phyloP scores from a whole-genome alignment of 2,329 filamentous ascomycete genomes.

The Blastomyces silverae region DNA sequence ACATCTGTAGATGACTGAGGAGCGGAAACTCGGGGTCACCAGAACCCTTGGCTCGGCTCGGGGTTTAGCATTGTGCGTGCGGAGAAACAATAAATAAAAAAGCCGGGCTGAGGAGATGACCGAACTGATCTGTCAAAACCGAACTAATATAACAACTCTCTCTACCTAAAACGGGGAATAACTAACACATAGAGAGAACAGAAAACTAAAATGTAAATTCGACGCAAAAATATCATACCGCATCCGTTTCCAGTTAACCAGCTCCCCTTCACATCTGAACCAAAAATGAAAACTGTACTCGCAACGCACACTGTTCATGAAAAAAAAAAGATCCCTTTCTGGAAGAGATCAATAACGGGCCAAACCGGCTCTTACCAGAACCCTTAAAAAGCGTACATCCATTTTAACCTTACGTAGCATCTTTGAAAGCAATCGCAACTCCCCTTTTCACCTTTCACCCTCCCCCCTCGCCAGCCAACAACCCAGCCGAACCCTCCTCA shows the following conservation, averaged over 20 bases:
- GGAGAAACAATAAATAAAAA: no score
- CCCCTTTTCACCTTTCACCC: neutral
- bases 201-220: neutral
- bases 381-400: neutral
- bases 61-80: no score
- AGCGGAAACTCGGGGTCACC: no score
- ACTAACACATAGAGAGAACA: neutral
- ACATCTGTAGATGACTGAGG: no score
- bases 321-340: neutral
- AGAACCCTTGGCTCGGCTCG: no score
- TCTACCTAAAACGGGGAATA: no score
- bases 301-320: neutral
- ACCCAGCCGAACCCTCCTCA: constrained; percentile 1
- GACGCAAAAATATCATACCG: neutral
- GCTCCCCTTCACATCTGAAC: neutral
- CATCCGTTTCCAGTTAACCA: neutral
- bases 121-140: neutral
- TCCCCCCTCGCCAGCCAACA: neutral
- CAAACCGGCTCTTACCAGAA: neutral
- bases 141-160: neutral
- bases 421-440: neutral
- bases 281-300: neutral
- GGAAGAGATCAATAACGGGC: neutral
- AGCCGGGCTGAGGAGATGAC: no score
- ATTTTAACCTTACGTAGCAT: neutral